Conservation (phyloP, 2,329 filamentous ascomycete species). For the Camillea tinctor region DNA sequence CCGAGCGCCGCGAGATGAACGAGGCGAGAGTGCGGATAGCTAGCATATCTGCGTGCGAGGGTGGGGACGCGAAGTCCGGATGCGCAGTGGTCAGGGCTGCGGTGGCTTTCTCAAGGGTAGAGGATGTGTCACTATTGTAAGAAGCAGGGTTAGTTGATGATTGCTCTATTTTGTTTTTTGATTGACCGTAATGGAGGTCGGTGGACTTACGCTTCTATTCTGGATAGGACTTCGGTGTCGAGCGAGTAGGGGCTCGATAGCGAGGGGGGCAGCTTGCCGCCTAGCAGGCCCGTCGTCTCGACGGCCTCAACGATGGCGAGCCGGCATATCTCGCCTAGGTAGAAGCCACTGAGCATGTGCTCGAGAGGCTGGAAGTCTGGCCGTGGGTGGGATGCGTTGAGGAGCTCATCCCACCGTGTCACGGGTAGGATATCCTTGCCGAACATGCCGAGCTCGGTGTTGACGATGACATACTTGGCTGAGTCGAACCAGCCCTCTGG, state of each 20-base stretch:
- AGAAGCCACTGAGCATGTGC: conserved; percentile 60
- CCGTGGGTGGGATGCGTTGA: conserved; percentile 48
- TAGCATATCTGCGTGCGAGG: conserved; percentile 46
- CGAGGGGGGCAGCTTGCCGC: conserved; percentile 55
- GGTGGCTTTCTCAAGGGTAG: conserved; percentile 44
- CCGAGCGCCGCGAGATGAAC: conserved; percentile 56
- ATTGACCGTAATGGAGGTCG: too few relatives aligned
- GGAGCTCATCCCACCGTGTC: conserved; percentile 58
- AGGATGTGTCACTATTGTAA: conserved; percentile 42
- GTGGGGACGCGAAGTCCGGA: conserved; percentile 36
- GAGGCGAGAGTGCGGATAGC: conserved; percentile 53
- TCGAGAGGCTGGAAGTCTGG: conserved; percentile 44
- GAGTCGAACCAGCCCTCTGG: conserved; percentile 55
- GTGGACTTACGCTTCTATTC: conserved; percentile 53
- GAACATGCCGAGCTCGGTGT: conserved; percentile 68
- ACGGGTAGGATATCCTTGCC: conserved; percentile 57
- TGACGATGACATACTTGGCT: conserved; percentile 63
- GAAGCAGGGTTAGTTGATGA: too few relatives aligned
- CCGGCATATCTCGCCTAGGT: conserved; percentile 64
- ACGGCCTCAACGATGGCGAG: conserved; percentile 59
- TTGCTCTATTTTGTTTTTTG: too few relatives aligned
- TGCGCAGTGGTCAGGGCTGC: conserved; percentile 50
- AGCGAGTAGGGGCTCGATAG: conserved; percentile 55
- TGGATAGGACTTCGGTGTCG: conserved; percentile 59
- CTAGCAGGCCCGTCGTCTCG: conserved; percentile 51